Evolutionary conservation across 78 protist species (phyloP), one percentile per base, ranked within the genome.

Genomic region (Speleostelium caveatum): DNA sequence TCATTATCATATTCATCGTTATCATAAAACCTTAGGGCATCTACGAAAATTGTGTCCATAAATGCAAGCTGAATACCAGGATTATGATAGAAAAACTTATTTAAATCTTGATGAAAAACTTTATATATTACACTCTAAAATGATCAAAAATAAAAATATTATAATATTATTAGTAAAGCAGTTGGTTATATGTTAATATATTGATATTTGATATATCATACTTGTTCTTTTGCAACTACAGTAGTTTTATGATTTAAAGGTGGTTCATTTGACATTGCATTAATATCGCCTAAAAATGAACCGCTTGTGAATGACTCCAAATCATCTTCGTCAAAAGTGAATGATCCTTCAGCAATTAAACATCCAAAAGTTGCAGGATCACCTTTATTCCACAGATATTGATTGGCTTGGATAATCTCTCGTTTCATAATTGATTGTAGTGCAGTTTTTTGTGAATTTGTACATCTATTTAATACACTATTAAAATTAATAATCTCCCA

Each of bases 101-200:
- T 68, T 58, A 80, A 68, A 68, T 80, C 89, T 45, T 58, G 61
- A 38, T 75, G 53, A 22, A 62, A 68, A 49, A 80, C 77, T 80
- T 80, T 80, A 68, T 80, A 80, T 66, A 80, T 80, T 80, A 80
- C 89, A 80, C 77, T 68, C 85, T 75, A 36, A 28, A 68, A 2
- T 41, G 19, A 68, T 68, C 2, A 6, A 4, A n/a, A n/a, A n/a
- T n/a, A 63, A 33, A 19, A 63, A 63, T 17, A n/a, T n/a, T 24
- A 14, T 16, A 22, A 38, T 67, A 22, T 22, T 67, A 39, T 17
- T 38, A 36, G 2, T 32, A 6, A 38, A 67, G 6, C 3, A 39
- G n/a, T 14, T 45, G 53, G 10, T 14, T 45, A 45, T 45, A 6
- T 58, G 16, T 58, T 4, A 16, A 14, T 19, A 19, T 14, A 19